phyloP scores from a whole-genome alignment of 2,329 filamentous ascomycete species.

The Exophiala sp. region DNA sequence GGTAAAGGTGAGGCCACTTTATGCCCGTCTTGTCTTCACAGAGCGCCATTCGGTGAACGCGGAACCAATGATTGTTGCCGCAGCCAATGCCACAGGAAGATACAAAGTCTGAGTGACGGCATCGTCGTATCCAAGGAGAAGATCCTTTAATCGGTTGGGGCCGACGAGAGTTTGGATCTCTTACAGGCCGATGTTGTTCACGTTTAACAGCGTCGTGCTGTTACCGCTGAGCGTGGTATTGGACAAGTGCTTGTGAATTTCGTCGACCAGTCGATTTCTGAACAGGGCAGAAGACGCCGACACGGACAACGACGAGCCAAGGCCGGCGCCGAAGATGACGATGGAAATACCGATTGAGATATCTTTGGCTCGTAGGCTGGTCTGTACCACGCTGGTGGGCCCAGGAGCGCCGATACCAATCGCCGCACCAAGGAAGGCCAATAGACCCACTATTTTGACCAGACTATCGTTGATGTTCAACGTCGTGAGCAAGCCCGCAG shows the following conservation, averaged over 20 bases:
- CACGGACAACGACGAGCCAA: conserved; percentile 14
- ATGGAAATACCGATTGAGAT: conserved; percentile 28
- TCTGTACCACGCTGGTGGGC: conserved; percentile 25
- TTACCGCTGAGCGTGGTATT: background rate
- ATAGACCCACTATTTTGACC: conserved; percentile 29
- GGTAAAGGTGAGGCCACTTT: too few species aligned
- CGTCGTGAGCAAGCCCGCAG: conserved; percentile 28
- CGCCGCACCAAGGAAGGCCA: conserved; percentile 32
- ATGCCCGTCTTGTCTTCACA: conserved; percentile 13
- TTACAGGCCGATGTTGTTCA: conserved; percentile 15
- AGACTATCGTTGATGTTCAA: conserved; percentile 9
- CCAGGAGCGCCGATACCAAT: conserved; percentile 28
- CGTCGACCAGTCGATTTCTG: conserved; percentile 9
- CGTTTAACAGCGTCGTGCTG: background rate
- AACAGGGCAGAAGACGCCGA: conserved; percentile 19
- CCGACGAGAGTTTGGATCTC: conserved; percentile 13
- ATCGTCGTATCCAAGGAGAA: conserved; percentile 16
- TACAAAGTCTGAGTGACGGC: conserved; percentile 19
- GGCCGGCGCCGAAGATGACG: conserved; percentile 32
- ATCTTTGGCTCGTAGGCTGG: conserved; percentile 26
- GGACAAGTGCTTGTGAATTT: conserved; percentile 7
- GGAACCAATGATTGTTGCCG: conserved; percentile 12
- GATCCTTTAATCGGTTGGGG: conserved; percentile 8
- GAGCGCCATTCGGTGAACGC: conserved; percentile 13
- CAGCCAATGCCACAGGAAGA: conserved; percentile 17